Evolutionary conservation across 2,329 filamentous ascomycete genomes (phyloP), one percentile per base, ranked within the genome.

Genomic region (Dactylellina haptotyla): DNA sequence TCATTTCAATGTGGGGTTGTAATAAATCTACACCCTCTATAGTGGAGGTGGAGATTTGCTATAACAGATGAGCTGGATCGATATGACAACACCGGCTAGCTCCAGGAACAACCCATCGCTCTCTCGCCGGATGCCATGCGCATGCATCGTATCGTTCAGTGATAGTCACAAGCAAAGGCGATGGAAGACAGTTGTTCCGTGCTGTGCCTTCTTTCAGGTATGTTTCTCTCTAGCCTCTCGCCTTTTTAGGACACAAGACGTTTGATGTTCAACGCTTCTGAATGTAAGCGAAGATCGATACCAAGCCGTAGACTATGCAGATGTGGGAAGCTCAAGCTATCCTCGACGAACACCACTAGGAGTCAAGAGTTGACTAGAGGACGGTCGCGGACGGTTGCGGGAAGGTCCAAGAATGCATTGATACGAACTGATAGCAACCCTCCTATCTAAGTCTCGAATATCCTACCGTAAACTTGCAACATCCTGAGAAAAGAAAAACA

Each of bases 161-260:
- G 30, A 14, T 34, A 34, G n/a, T n/a, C n/a, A n/a, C n/a, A n/a
- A n/a, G n/a, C n/a, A n/a, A n/a, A n/a, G n/a, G n/a, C 32, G 14
- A 34, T 6, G 32, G 14, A 34, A 34, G 32, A 34, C 32, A 34
- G 6, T 34, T 34, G 6, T 14, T 34, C 41, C n/a, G 12, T 12
- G 14, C 16, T 37, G 30, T 23, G 32, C 14, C 28, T 34, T 34
- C 26, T 34, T 4, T 28, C 32, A 32, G 12, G 23, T 12, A 30
- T 37, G 12, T 59, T 45, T 67, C 48, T 69, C 64, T 62, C 64
- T 18, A 54, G 26, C 39, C 48, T 69, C 46, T 45, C 64, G 37
- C 64, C 64, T 41, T 28, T 69, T 69, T 18, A 46, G 64, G 56
- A 18, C 25, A 56, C 39, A 20, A 26, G 48, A 62, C 41, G 64